Percentiles rank a stretch among this genome's conserved stretches.
These are phyloP conservation scores for Tothia fuscella DNA, from an alignment of 2,329 filamentous ascomycete species.

Conservation along the genomic window DNA sequence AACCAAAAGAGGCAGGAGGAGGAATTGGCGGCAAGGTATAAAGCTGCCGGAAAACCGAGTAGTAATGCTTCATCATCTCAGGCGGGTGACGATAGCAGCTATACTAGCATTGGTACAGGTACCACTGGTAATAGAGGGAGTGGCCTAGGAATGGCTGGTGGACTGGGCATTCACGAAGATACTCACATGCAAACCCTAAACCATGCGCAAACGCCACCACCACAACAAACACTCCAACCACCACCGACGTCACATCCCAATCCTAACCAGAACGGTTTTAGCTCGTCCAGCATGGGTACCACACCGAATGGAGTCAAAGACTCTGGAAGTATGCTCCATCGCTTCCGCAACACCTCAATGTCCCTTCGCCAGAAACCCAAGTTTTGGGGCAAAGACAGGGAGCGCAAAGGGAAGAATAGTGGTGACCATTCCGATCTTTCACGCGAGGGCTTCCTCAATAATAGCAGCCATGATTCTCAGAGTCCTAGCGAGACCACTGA, in stretches of 20 bases:
- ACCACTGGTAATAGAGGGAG: too few species aligned
- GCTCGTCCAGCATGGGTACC: constrained; percentile 13
- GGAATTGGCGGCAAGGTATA: constrained; percentile 1
- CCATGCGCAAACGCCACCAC: constrained; percentile 41
- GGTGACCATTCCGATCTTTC: constrained; percentile 6
- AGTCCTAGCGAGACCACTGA: too few species aligned
- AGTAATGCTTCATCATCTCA: constrained; percentile 1
- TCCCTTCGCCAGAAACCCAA: constrained; percentile 69
- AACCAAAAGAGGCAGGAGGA: constrained; percentile 19
- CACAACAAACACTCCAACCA: constrained; percentile 26
- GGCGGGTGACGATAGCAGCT: constrained; percentile 1
- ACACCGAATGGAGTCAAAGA: neutral
- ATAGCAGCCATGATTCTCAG: too few species aligned
- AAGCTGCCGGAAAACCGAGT: neutral
- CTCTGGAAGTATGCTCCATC: constrained; percentile 38
- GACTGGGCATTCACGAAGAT: too few species aligned
- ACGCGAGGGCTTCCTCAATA: too few species aligned
- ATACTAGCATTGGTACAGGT: constrained; percentile 15
- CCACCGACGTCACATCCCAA: constrained; percentile 13
- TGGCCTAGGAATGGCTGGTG: too few species aligned
- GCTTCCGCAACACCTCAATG: constrained; percentile 61
- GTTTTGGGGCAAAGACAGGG: constrained; percentile 40
- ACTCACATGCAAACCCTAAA: too few species aligned
- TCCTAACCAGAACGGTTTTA: constrained; percentile 31
- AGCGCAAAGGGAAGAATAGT: constrained; percentile 18